These are phyloP conservation scores for Lactarius evosmus DNA, from an alignment of 768 basidiomycete species.

Conservation along the genomic window DNA sequence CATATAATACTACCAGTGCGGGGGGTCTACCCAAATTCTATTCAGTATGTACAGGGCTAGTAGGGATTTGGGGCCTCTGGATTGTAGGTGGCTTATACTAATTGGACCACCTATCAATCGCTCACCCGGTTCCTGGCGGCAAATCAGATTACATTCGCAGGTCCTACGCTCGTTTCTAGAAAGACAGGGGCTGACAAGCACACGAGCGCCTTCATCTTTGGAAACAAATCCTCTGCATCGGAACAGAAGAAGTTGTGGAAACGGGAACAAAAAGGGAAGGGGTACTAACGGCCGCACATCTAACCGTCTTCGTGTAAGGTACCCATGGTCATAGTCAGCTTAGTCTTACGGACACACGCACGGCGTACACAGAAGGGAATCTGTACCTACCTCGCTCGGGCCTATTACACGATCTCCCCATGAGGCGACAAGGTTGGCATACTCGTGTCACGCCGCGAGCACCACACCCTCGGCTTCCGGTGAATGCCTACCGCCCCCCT, in stretches of 20 bases:
- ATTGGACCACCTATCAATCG: neutral
- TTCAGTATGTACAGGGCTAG: constrained; percentile 46
- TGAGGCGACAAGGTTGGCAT: neutral
- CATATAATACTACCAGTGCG: constrained; percentile 59
- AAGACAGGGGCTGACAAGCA: constrained; percentile 81
- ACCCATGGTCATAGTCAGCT: constrained; percentile 1
- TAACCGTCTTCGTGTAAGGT: constrained; percentile 1
- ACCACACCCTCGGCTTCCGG: neutral
- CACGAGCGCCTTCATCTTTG: constrained; percentile 76
- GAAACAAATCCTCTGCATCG: constrained; percentile 52
- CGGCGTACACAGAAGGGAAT: neutral
- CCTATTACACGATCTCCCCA: constrained; percentile 5
- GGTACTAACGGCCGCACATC: neutral
- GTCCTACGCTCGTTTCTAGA: constrained; percentile 53
- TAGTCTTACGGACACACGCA: constrained; percentile 2
- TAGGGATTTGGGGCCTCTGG: constrained; percentile 71
- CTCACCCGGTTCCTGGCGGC: constrained; percentile 11
- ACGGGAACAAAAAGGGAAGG: constrained; percentile 26
- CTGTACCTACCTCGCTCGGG: neutral
- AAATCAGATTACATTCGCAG: constrained; percentile 57
- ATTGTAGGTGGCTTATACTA: constrained; percentile 45
- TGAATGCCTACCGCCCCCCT: constrained; percentile 18
- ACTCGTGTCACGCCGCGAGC: neutral
- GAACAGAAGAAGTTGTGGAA: constrained; percentile 38
- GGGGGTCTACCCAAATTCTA: constrained; percentile 55